Percentiles rank a stretch among this genome's conserved stretches.
These are phyloP conservation scores for Suillus tomentosus DNA, from an alignment of 768 basidiomycete genomes.

Conservation along the genomic window DNA sequence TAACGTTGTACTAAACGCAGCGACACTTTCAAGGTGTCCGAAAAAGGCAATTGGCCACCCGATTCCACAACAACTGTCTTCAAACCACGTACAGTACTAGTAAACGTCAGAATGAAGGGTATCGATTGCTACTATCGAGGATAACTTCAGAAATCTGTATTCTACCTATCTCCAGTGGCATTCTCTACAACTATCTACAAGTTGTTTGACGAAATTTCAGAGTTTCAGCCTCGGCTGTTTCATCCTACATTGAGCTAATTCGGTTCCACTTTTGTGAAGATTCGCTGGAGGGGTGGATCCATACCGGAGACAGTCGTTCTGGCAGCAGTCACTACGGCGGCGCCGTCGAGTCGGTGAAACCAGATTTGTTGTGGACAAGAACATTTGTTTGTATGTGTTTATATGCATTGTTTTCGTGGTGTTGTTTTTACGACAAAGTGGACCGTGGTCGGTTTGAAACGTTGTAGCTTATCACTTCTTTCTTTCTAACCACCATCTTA, in stretches of 20 bases:
- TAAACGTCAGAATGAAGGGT: background rate
- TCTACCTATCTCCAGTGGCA: background rate
- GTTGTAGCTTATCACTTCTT: background rate
- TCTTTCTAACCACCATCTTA: conserved; percentile 11
- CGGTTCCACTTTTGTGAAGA: background rate
- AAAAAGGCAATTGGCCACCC: background rate
- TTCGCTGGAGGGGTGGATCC: background rate
- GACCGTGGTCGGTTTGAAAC: conserved; percentile 4
- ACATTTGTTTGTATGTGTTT: conserved; percentile 1
- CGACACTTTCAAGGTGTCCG: background rate
- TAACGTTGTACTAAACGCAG: background rate
- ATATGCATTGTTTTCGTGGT: conserved; percentile 1
- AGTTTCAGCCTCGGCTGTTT: background rate
- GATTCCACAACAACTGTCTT: conserved; percentile 4
- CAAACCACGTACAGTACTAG: conserved; percentile 14
- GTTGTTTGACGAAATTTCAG: background rate
- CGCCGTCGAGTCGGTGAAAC: background rate
- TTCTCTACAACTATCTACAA: background rate
- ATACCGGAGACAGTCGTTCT: background rate
- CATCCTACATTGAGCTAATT: background rate
- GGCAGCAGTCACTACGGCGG: background rate
- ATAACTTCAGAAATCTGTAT: background rate
- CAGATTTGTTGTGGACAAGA: background rate
- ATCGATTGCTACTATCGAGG: background rate
- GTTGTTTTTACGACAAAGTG: background rate